A percentile compares a stretch with the other conserved stretches of the same genome.
These are phyloP conservation scores for Starmerella apis DNA, from an alignment of 805 yeast genomes.

Conservation along the genomic window DNA sequence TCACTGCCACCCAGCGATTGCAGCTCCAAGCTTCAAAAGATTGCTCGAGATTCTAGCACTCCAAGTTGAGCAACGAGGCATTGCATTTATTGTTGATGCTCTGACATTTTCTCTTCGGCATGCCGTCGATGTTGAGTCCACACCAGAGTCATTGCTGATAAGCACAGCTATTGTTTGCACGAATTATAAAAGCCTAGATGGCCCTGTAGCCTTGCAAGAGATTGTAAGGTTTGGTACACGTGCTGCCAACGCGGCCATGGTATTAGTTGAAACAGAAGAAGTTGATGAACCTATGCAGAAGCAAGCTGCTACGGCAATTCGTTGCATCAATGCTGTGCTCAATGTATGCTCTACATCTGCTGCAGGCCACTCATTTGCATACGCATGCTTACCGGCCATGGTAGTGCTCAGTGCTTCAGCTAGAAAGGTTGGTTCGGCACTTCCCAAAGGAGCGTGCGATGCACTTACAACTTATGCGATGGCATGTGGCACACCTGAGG, in stretches of 20 bases:
- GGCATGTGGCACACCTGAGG: slow-evolving; percentile 9
- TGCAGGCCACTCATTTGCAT: slow-evolving; percentile 18
- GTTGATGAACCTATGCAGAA: neutral
- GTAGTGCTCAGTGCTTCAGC: neutral
- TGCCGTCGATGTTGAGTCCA: slow-evolving; percentile 13
- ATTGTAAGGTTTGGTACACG: slow-evolving; percentile 14
- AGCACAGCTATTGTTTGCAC: slow-evolving; percentile 21
- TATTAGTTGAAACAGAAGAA: neutral
- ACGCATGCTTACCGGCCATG: slow-evolving; percentile 18
- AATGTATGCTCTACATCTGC: slow-evolving; percentile 17
- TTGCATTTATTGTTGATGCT: slow-evolving; percentile 16
- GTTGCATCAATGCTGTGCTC: slow-evolving; percentile 53
- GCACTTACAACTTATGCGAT: slow-evolving; percentile 20
- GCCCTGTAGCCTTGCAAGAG: slow-evolving; percentile 7
- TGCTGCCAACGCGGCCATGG: slow-evolving; percentile 25
- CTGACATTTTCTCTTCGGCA: slow-evolving; percentile 17
- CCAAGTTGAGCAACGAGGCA: slow-evolving; percentile 14
- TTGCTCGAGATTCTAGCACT: slow-evolving; percentile 30
- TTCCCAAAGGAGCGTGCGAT: slow-evolving; percentile 9
- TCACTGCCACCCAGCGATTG: slow-evolving; percentile 35
- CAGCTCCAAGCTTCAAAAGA: slow-evolving; percentile 44
- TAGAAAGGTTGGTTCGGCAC: neutral
- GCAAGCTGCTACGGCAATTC: slow-evolving; percentile 38
- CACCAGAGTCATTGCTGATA: slow-evolving; percentile 16
- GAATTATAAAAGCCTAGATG: slow-evolving; percentile 11